phyloP scores from a whole-genome alignment of 441 rosid species.

The Populus hybrid region DNA sequence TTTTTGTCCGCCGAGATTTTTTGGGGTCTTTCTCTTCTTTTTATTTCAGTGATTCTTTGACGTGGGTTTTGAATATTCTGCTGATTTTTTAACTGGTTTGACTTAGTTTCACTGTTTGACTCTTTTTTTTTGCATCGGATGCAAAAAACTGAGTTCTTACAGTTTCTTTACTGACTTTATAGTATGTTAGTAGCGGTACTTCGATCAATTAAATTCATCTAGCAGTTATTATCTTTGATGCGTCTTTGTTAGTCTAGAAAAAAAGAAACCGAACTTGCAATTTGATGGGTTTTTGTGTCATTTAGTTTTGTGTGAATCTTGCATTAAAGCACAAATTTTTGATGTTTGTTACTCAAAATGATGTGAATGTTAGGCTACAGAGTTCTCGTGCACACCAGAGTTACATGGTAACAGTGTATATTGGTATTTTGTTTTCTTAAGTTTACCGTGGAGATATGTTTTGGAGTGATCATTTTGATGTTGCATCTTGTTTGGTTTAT shows the following conservation, averaged over 20 bases:
- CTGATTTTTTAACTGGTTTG: slow-evolving; percentile 2
- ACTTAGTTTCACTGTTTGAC: background rate
- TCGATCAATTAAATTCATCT: background rate
- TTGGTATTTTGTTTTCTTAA: background rate
- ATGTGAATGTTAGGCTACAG: background rate
- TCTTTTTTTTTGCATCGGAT: background rate
- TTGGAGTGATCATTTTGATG: background rate
- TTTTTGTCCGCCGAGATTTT: background rate
- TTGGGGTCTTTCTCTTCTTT: slow-evolving; percentile 7
- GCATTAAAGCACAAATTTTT: background rate
- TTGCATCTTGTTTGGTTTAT: background rate
- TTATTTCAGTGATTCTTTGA: background rate
- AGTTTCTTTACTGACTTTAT: background rate
- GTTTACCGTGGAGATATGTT: background rate
- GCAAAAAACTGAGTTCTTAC: background rate
- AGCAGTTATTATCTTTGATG: background rate
- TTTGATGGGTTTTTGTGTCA: background rate
- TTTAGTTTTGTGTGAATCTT: background rate
- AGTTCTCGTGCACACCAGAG: background rate
- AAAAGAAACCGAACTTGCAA: background rate
- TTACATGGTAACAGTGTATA: background rate
- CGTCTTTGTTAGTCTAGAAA: background rate
- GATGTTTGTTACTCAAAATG: background rate
- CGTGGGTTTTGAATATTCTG: background rate
- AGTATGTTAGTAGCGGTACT: background rate